These are phyloP conservation scores for Tulasnella sp. DNA, from an alignment of 768 basidiomycete genomes.

Conservation along the genomic window DNA sequence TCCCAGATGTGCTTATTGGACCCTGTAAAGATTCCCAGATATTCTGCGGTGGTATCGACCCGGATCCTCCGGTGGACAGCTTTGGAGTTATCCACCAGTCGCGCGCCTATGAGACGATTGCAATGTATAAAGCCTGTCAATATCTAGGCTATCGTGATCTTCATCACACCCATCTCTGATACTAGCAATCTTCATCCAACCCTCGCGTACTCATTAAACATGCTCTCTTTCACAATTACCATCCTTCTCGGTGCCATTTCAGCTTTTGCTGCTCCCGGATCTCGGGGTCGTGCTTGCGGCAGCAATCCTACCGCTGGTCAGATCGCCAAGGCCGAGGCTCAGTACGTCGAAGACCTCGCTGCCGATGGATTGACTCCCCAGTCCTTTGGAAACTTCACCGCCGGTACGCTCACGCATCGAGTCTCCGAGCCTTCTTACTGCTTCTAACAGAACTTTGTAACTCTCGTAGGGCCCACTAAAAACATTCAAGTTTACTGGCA, in stretches of 20 bases:
- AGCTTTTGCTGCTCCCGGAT: conserved; percentile 23
- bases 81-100: background rate
- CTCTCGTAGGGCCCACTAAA: background rate
- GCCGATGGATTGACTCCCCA: background rate
- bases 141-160: background rate
- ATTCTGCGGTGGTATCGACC: background rate
- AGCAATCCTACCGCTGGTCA: background rate
- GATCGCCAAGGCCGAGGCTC: conserved; percentile 27
- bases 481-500: conserved; percentile 22
- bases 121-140: background rate
- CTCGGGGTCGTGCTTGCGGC: background rate
- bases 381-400: background rate
- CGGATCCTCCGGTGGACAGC: background rate
- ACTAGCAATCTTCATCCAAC: background rate
- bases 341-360: conserved; percentile 1
- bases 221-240: background rate
- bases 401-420: background rate
- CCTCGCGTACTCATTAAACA: background rate
- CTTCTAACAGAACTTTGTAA: too few relatives aligned
- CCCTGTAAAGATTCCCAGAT: background rate
- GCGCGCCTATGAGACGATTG: background rate
- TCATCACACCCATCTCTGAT: background rate
- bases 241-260: conserved; percentile 3
- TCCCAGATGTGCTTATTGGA: background rate
- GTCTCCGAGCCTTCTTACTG: too few relatives aligned